Evolutionary conservation across 78 protist species (phyloP).

Genomic region (Bodo saltans): DNA sequence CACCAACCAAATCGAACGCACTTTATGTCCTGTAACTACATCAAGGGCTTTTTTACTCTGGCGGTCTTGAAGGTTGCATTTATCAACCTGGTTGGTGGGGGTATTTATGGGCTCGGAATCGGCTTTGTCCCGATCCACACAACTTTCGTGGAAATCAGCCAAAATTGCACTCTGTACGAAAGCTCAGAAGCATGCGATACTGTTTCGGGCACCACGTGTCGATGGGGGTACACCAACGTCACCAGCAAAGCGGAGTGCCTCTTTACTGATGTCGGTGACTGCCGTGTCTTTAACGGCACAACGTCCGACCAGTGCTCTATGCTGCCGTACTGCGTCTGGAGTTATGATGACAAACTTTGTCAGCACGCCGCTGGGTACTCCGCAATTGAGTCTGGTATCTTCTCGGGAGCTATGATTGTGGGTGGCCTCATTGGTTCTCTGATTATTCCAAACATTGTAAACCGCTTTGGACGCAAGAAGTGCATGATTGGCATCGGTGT

Average conservation of each 20-base stretch:
- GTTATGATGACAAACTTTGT: neutral
- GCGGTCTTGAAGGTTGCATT: neutral
- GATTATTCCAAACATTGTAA: neutral
- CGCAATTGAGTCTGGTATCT: neutral
- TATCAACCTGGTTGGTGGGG: neutral
- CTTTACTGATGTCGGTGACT: neutral
- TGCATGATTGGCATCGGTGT: neutral
- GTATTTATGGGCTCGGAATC: neutral
- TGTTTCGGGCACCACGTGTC: neutral
- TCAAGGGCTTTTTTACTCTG: too few relatives aligned
- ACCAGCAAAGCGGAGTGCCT: neutral
- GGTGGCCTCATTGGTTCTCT: neutral
- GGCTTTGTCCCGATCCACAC: neutral
- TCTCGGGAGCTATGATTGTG: neutral
- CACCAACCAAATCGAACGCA: too few relatives aligned
- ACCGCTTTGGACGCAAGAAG: neutral
- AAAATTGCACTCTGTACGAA: neutral
- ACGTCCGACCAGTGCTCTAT: neutral
- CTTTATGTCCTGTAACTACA: too few relatives aligned
- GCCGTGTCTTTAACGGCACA: neutral
- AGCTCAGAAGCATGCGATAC: neutral
- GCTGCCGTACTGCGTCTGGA: neutral
- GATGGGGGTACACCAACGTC: neutral
- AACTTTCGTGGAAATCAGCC: neutral
- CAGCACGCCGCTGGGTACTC: neutral